Percentiles rank a stretch among this genome's conserved stretches.
Conservation (phyloP, 208 protist species). For the Trypanosoma cruzi region DNA sequence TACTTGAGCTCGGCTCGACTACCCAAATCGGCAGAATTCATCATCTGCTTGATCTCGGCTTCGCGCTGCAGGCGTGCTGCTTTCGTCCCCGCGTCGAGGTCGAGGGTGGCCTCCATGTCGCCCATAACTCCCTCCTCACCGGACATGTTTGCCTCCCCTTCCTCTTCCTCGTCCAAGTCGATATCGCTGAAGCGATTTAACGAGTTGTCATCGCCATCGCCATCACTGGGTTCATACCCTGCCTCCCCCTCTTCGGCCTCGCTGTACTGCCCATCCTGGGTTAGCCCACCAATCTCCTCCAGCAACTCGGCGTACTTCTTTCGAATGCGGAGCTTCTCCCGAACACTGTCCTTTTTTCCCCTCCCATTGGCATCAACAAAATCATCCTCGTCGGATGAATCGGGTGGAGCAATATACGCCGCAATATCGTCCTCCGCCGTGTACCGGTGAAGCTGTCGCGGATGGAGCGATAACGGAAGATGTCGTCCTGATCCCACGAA, state of each 20-base stretch:
- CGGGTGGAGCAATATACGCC: constrained; percentile 85
- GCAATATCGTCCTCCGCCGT: constrained; percentile 88
- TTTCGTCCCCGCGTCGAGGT: constrained; percentile 81
- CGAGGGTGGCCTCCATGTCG: constrained; percentile 80
- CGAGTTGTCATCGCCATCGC: constrained; percentile 80
- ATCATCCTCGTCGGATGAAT: constrained; percentile 75
- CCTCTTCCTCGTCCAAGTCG: constrained; percentile 35
- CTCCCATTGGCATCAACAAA: constrained; percentile 9
- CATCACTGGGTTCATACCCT: constrained; percentile 29
- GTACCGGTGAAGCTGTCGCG: constrained; percentile 88
- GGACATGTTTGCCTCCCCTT: constrained; percentile 25
- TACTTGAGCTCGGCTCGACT: constrained; percentile 85
- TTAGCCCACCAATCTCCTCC: constrained; percentile 76
- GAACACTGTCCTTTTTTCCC: constrained; percentile 21
- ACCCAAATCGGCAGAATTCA: constrained; percentile 63
- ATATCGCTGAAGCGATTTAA: constrained; percentile 87
- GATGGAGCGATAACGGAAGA: constrained; percentile 79
- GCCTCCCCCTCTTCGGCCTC: constrained; percentile 11
- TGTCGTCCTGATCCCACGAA: constrained; percentile 93
- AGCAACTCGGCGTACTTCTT: constrained; percentile 85
- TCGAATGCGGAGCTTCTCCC: constrained; percentile 64
- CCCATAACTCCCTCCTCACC: constrained; percentile 38
- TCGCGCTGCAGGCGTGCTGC: constrained; percentile 76
- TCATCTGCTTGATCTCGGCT: constrained; percentile 53
- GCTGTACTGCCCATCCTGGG: constrained; percentile 36